Evolutionary conservation across 805 yeast species (phyloP).

Genomic region (Saccharomycopsis olivae): DNA sequence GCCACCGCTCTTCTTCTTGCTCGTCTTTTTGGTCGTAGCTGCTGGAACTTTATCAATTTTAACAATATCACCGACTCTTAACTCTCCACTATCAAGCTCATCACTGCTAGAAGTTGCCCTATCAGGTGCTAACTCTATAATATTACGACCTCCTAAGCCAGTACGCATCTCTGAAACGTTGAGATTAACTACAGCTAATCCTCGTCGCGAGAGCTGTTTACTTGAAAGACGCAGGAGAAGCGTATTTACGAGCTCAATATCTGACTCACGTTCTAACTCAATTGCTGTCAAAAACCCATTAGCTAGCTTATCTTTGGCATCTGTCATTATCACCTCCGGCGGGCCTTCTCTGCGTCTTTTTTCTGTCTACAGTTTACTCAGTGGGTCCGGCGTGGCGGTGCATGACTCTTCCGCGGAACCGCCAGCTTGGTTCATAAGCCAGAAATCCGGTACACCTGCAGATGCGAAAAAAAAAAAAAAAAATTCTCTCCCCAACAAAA

Average conservation of each 20-base stretch:
- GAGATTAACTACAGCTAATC: conserved; percentile 67
- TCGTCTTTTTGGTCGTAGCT: conserved; percentile 19
- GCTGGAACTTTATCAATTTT: conserved; percentile 39
- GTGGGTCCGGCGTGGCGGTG: neutral
- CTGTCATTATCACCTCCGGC: conserved; percentile 1
- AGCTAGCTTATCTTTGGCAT: conserved; percentile 22
- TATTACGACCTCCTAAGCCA: conserved; percentile 68
- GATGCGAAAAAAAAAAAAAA: neutral
- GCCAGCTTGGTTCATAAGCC: no score
- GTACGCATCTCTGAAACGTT: conserved; percentile 50
- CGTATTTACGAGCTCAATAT: conserved; percentile 35
- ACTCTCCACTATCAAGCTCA: conserved; percentile 36
- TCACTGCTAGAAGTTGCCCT: conserved; percentile 29
- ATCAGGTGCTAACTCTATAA: conserved; percentile 54
- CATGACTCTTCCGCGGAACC: no score
- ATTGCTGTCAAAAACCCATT: conserved; percentile 31
- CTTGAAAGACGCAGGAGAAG: conserved; percentile 43
- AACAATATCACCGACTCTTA: conserved; percentile 72
- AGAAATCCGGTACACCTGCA: no score
- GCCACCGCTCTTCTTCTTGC: conserved; percentile 22
- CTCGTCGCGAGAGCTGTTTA: conserved; percentile 55
- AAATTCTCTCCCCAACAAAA: neutral
- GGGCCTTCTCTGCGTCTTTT: neutral
- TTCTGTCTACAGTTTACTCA: neutral
- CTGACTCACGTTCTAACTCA: conserved; percentile 40